Evolutionary conservation across 139 green algal genomes (phyloP).

Genomic region (Closterium sp.): DNA sequence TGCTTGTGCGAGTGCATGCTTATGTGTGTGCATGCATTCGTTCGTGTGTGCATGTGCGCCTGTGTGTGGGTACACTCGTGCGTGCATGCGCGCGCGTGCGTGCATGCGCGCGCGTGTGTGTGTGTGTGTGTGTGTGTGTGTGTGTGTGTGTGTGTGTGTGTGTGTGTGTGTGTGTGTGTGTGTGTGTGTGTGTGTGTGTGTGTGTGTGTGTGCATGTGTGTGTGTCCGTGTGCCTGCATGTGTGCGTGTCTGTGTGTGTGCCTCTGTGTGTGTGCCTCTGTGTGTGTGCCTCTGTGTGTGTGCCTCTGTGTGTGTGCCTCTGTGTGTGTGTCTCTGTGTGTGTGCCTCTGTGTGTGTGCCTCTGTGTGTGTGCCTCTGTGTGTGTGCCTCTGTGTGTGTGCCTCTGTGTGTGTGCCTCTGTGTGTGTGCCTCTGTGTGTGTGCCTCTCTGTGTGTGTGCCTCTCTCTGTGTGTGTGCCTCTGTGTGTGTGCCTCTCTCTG

Average conservation of each 20-base stretch:
- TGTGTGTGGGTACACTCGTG: background rate
- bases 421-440: background rate
- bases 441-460: background rate
- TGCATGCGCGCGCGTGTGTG: background rate
- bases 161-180: background rate
- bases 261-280: background rate
- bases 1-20: background rate
- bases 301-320: no score
- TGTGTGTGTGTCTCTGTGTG: background rate
- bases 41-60: background rate
- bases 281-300: background rate
- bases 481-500: no score
- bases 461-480: background rate
- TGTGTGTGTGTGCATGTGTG: background rate
- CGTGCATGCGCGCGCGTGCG: background rate
- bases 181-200: constrained; percentile 1
- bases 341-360: background rate
- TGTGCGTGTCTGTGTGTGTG: background rate
- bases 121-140: background rate
- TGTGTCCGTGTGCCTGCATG: background rate
- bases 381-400: background rate
- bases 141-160: background rate
- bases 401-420: background rate
- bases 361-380: background rate
- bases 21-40: background rate